Conservation (phyloP, 805 yeast species). For the Hagleromyces aurorensis region DNA sequence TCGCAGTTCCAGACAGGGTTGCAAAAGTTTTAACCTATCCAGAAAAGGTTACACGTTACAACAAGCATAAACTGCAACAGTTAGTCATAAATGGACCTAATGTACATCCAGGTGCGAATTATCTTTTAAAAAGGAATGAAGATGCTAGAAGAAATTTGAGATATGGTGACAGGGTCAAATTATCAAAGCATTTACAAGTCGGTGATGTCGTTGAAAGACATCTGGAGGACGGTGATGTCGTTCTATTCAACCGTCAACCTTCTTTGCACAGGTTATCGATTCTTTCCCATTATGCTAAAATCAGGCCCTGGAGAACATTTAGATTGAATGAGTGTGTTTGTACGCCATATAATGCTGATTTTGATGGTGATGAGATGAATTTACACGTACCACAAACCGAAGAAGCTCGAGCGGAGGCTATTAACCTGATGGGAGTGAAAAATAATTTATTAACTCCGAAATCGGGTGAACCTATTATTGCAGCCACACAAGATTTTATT, state of each 20-base stretch:
- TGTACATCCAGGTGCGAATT: slow-evolving; percentile 94
- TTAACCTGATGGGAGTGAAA: slow-evolving; percentile 95
- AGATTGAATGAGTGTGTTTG: slow-evolving; percentile 97
- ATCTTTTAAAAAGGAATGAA: slow-evolving; percentile 74
- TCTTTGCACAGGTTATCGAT: slow-evolving; percentile 92
- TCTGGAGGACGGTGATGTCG: slow-evolving; percentile 94
- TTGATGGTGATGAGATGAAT: slow-evolving; percentile 99
- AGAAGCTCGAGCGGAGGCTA: slow-evolving; percentile 98
- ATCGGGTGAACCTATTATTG: slow-evolving; percentile 98
- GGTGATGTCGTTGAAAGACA: slow-evolving; percentile 97
- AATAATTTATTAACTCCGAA: slow-evolving; percentile 91
- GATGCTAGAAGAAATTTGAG: slow-evolving; percentile 79
- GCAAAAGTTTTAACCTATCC: slow-evolving; percentile 96
- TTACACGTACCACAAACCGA: slow-evolving; percentile 98
- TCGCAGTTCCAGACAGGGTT: slow-evolving; percentile 95
- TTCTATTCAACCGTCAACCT: slow-evolving; percentile 94
- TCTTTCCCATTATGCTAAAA: slow-evolving; percentile 89
- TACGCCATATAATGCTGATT: slow-evolving; percentile 98
- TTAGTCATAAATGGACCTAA: slow-evolving; percentile 80
- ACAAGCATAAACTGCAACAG: slow-evolving; percentile 64
- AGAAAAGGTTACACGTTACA: slow-evolving; percentile 86
- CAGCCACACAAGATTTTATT: slow-evolving; percentile 98
- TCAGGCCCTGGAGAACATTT: slow-evolving; percentile 97
- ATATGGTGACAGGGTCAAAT: slow-evolving; percentile 73
- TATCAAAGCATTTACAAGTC: slow-evolving; percentile 66